Evolutionary conservation across 306 rosid species (phyloP), one percentile per base, ranked within the genome.

Genomic region (Cucurbita argyrosperma): DNA sequence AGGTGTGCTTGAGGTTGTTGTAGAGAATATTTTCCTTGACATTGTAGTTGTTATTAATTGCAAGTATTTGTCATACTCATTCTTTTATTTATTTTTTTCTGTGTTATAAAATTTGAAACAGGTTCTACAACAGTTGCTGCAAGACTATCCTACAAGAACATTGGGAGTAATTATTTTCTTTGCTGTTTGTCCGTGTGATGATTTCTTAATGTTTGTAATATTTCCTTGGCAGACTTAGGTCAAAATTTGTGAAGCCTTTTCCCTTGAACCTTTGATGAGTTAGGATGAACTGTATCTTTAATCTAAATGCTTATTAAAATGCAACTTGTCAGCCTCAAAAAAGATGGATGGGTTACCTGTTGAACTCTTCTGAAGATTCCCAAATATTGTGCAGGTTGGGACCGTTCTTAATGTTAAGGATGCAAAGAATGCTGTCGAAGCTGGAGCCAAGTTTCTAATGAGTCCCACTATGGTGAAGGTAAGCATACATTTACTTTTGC

Each of bases 391-490:
- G 68, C 83, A 92, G 98, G 96, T 90, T 72, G 98, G 98, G 81
- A 92, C 98, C 58, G 93, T 92, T 59, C 88, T 92, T 49, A 83
- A 80, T 80, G 72, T 83, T 64, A 86, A 88, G 85, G 98, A 92
- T 84, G 96, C 98, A 49, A 83, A 81, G 81, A 21, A 66, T 76
- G 96, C 96, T 77, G 80, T 81, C 53, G 80, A 76, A 8, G 82
- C 90, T n/a, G 98, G 98, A 74, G 98, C 98, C 78, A 92, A 88
- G 77, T 92, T 92, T 74, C 76, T 92, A 8, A 86, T 92, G 98
- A 92, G 98, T 78, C 98, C 98, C 76, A 90, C 86, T 55, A 77
- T 60, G 77, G 91, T 92, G 57, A 92, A 82, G 89, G 96, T 85
- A 76, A 81, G 81, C 64, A 39, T 69, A 35, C 50, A 21, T 42